These are phyloP conservation scores for Aspergillus ostianus DNA, from an alignment of 495 filamentous ascomycete species.

Conservation along the genomic window DNA sequence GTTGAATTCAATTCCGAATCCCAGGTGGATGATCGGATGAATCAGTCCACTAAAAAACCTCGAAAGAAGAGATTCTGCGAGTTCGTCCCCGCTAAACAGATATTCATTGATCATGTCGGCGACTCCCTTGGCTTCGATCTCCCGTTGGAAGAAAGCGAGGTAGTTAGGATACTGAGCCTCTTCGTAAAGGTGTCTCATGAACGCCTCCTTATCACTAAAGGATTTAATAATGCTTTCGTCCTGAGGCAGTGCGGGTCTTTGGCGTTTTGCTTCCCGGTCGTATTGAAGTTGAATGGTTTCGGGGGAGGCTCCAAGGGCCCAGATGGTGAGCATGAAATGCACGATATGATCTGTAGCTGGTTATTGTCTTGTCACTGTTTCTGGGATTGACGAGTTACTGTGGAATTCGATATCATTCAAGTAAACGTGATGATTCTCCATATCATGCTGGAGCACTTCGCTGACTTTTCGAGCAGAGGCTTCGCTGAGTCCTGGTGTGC, in stretches of 20 bases:
- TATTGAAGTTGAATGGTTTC: constrained; percentile 55
- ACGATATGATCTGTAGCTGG: constrained; percentile 54
- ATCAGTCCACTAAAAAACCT: constrained; percentile 65
- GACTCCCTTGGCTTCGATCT: constrained; percentile 64
- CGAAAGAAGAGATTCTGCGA: constrained; percentile 59
- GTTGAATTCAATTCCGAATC: constrained; percentile 76
- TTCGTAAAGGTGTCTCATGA: constrained; percentile 50
- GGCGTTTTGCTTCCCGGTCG: constrained; percentile 49
- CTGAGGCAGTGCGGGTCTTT: constrained; percentile 46
- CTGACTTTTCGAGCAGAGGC: no score
- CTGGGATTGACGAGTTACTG: constrained; percentile 19
- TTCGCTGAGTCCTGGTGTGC: no score
- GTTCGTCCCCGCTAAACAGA: constrained; percentile 60
- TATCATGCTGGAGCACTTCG: no score
- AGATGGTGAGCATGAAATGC: constrained; percentile 72
- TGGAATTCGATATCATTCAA: constrained; percentile 70
- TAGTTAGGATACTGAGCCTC: constrained; percentile 63
- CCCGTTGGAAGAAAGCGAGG: constrained; percentile 66
- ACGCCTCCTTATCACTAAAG: constrained; percentile 50
- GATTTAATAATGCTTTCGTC: constrained; percentile 47
- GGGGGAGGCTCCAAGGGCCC: constrained; percentile 65
- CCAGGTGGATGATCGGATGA: constrained; percentile 82
- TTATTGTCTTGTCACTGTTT: no score
- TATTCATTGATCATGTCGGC: constrained; percentile 59
- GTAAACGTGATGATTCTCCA: constrained; percentile 61